Conservation (phyloP, 2,329 filamentous ascomycete genomes). For the Emergomyces orientalis region DNA sequence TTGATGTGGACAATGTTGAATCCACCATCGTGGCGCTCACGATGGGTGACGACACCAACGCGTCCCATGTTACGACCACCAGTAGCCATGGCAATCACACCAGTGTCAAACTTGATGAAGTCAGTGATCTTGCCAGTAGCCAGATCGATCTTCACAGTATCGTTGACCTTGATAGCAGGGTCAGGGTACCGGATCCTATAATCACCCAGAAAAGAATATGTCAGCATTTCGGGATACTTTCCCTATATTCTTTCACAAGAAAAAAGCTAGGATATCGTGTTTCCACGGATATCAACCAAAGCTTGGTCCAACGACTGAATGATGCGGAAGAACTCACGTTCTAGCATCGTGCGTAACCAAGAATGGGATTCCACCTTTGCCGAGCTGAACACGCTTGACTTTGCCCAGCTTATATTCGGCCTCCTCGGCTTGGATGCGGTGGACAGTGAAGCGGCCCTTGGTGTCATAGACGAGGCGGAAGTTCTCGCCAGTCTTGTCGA, state of each 20-base stretch:
- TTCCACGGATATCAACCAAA: conserved; percentile 59
- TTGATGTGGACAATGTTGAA: conserved; percentile 99
- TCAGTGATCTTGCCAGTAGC: conserved; percentile 95
- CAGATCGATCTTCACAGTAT: conserved; percentile 98
- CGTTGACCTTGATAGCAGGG: conserved; percentile 98
- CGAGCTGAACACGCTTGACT: conserved; percentile 99
- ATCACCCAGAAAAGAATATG: conserved; percentile 11
- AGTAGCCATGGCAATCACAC: conserved; percentile 95
- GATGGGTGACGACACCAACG: conserved; percentile 99
- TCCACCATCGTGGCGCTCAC: conserved; percentile 98
- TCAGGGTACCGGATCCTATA: conserved; percentile 97
- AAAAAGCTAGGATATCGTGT: conserved; percentile 20
- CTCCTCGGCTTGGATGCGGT: conserved; percentile 98
- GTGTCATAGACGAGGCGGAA: conserved; percentile 99
- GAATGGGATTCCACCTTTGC: conserved; percentile 99
- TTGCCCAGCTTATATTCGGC: conserved; percentile 99
- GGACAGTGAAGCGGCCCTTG: conserved; percentile 99
- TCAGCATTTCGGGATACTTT: conserved; percentile 29
- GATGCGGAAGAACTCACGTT: conserved; percentile 98
- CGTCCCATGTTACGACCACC: conserved; percentile 99
- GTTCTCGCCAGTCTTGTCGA: conserved; percentile 99
- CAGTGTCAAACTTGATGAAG: conserved; percentile 98
- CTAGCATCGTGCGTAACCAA: conserved; percentile 99
- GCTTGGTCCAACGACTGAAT: conserved; percentile 99
- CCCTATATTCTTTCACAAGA: not conserved